These are phyloP conservation scores for Phytophthora pluvialis DNA, from an alignment of 352 stramenopile genomes.

Conservation along the genomic window DNA sequence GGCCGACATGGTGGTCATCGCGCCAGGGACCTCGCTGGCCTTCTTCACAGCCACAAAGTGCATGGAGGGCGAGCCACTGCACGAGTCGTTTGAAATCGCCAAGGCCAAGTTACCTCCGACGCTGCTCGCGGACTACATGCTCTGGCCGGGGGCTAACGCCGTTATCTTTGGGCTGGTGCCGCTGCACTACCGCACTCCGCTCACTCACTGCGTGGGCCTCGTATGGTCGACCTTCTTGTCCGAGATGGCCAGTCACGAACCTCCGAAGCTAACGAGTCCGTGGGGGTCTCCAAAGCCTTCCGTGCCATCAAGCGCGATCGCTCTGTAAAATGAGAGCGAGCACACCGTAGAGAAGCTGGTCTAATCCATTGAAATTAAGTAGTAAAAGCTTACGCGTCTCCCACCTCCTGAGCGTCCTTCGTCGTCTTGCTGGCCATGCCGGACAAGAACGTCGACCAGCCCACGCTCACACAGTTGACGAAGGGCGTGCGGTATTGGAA, in stretches of 20 bases:
- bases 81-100: slow-evolving; percentile 35
- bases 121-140: slow-evolving; percentile 48
- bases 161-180: slow-evolving; percentile 44
- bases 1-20: slow-evolving; percentile 49
- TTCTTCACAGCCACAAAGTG: slow-evolving; percentile 45
- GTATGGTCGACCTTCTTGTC: slow-evolving; percentile 51
- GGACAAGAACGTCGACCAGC: slow-evolving; percentile 59
- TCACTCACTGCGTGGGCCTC: slow-evolving; percentile 46
- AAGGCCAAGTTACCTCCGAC: slow-evolving; percentile 40
- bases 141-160: slow-evolving; percentile 46
- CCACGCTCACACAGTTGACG: slow-evolving; percentile 57
- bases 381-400: not conserved
- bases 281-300: slow-evolving; percentile 18
- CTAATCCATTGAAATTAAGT: slow-evolving; percentile 10
- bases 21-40: slow-evolving; percentile 29
- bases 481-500: slow-evolving; percentile 63
- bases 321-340: slow-evolving; percentile 4
- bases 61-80: slow-evolving; percentile 36
- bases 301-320: slow-evolving; percentile 20
- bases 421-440: slow-evolving; percentile 45
- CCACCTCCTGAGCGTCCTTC: not conserved
- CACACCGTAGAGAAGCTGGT: not conserved
- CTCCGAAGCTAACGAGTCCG: slow-evolving; percentile 15
- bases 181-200: slow-evolving; percentile 45
- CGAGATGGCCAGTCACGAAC: slow-evolving; percentile 36